A percentile compares a stretch with the other conserved stretches of the same genome.
phyloP scores from a whole-genome alignment of 345 rosid genomes.

The Euphorbia peplus region DNA sequence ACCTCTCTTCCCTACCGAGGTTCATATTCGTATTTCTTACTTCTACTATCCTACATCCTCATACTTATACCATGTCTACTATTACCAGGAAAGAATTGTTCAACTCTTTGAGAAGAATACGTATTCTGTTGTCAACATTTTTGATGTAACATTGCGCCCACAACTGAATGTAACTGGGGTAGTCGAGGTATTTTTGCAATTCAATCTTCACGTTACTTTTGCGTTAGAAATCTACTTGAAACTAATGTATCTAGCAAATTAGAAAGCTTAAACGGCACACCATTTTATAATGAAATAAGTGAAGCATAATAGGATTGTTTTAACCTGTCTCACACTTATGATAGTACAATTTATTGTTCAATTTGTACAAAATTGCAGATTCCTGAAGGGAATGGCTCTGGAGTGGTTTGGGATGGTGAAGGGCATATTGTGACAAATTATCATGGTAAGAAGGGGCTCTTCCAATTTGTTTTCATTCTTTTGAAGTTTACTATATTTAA shows the following conservation, averaged over 20 bases:
- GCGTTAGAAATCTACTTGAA: neutral
- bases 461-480: neutral
- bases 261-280: neutral
- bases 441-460: slow-evolving; percentile 72
- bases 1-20: slow-evolving; percentile 86
- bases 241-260: neutral
- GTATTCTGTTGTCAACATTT: slow-evolving; percentile 87
- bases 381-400: slow-evolving; percentile 99
- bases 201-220: neutral
- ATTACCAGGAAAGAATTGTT: slow-evolving; percentile 74
- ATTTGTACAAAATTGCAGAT: slow-evolving; percentile 42
- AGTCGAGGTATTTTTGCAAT: slow-evolving; percentile 59
- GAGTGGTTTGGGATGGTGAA: slow-evolving; percentile 83
- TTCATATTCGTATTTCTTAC: slow-evolving; percentile 22
- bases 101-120: slow-evolving; percentile 83
- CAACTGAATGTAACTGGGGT: slow-evolving; percentile 85
- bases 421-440: slow-evolving; percentile 95
- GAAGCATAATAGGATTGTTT: neutral
- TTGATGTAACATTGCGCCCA: slow-evolving; percentile 88
- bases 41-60: neutral
- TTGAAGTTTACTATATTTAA: neutral
- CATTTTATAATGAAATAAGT: neutral
- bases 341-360: neutral
- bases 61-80: slow-evolving; percentile 1
- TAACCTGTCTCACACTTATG: neutral